Conservation (phyloP, 1,284 basidiomycete genomes). For the Wallemia hederae region DNA sequence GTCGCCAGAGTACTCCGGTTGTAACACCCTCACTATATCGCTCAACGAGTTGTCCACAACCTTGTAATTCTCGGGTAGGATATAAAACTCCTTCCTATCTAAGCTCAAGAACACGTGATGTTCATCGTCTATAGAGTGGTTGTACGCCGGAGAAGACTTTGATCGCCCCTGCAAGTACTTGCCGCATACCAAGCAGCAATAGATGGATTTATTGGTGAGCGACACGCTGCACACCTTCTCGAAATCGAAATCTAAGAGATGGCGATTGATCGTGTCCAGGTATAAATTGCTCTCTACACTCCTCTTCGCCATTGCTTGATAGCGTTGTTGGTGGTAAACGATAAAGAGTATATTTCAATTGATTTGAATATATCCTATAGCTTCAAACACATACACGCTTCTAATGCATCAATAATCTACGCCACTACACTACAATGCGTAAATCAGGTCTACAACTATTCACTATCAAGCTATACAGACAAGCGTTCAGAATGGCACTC, state of each 20-base stretch:
- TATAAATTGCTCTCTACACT: background rate
- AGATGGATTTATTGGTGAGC: conserved; percentile 83
- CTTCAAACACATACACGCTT: no score
- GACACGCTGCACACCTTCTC: conserved; percentile 96
- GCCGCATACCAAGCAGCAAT: conserved; percentile 89
- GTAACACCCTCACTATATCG: conserved; percentile 72
- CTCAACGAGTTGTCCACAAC: conserved; percentile 84
- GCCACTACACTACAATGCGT: background rate
- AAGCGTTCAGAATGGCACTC: background rate
- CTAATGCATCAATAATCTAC: no score
- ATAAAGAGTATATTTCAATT: no score
- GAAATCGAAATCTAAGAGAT: conserved; percentile 87
- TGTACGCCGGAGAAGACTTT: conserved; percentile 70
- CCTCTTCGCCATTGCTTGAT: background rate
- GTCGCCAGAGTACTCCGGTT: conserved; percentile 35
- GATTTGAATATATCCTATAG: no score
- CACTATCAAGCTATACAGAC: background rate
- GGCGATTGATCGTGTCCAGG: conserved; percentile 38
- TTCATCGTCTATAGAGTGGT: conserved; percentile 88
- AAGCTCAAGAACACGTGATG: conserved; percentile 96
- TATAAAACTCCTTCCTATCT: conserved; percentile 79
- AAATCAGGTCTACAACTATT: background rate
- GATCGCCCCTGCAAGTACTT: conserved; percentile 97
- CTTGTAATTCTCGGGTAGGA: conserved; percentile 87
- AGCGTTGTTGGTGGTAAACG: no score